Base-by-base conservation (phyloP, 768 basidiomycete species). In the Macrolepiota fuliginosa region DNA sequence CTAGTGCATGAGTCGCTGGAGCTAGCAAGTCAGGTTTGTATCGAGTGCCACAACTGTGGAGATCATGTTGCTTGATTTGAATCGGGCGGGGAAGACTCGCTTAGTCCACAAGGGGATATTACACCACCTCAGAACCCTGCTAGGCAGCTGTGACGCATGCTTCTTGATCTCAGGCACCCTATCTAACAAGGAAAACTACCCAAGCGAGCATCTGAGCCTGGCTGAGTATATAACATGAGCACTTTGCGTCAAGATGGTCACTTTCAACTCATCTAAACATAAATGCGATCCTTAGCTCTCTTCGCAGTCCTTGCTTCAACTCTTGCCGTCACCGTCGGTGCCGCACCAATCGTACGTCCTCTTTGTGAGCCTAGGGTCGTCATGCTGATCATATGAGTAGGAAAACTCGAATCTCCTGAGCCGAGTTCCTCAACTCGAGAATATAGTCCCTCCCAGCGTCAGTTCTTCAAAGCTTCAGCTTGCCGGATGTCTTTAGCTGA, bases 161-260 rank as follows among this genome's bases (percentile, higher is more conserved):
- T 61, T 61, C 59, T 54, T 61, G 59, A 54, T 61, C 40, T 22
- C 59, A 61, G 59, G 59, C 59, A 61, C 59, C 27, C 40, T 47
- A 29, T 46, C 40, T 40, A n/a, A 22, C 51, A 11, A n/a, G 52
- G 15, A 27, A 35, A 24, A 32, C 29, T 2, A 29, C 29, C 51
- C 17, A 53, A 46, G 4, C 45, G n/a, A 25, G 50, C 36, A 32
- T 22, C 3, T 32, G 51, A 15, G 32, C 15, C 19, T 22, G 15
- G 49, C 47, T 35, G 24, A n/a, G 57, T 54, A 61, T 61, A 61
- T 61, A 61, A 60, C 50, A 40, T 58, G 50, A 25, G 25, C 27
- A 39, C 29, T 52, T 59, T 22, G 50, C 22, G 27, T 22, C 13
- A 27, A 19, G 37, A 19, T 40, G 42, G 51, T 45, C 10, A 40